Conservation (phyloP, 176 grass and related monocot genomes). For the Phragmites australis region DNA sequence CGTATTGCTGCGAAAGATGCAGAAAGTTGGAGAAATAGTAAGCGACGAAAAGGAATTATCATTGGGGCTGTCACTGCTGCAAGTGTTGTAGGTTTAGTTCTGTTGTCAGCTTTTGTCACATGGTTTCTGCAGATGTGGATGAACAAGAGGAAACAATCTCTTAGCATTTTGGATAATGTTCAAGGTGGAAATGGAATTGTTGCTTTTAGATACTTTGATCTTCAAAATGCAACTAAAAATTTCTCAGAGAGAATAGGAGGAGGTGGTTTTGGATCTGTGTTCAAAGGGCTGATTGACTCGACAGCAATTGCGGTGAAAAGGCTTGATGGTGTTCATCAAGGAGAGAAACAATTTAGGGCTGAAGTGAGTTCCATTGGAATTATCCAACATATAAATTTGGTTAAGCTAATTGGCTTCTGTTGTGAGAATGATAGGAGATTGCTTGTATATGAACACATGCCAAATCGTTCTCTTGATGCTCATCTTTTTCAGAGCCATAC, state of each 20-base stretch:
- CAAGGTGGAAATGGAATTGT: constrained; percentile 30
- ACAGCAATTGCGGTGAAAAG: constrained; percentile 46
- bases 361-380: constrained; percentile 57
- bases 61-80: neutral
- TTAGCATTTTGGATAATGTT: neutral
- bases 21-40: constrained; percentile 5
- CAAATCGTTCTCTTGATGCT: constrained; percentile 44
- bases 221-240: constrained; percentile 42
- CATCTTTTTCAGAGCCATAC: constrained; percentile 31
- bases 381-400: constrained; percentile 52
- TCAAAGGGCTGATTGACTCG: constrained; percentile 39
- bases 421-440: constrained; percentile 11
- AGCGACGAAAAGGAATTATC: neutral
- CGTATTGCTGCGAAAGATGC: constrained; percentile 46
- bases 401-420: constrained; percentile 51
- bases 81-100: neutral
- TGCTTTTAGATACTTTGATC: constrained; percentile 30
- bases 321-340: constrained; percentile 18
- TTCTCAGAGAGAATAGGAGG: constrained; percentile 46
- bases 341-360: constrained; percentile 53
- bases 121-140: constrained; percentile 12
- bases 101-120: neutral
- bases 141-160: constrained; percentile 8
- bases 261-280: constrained; percentile 54
- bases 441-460: constrained; percentile 52